phyloP scores from a whole-genome alignment of 495 filamentous ascomycete genomes.

The Glonium stellatum region DNA sequence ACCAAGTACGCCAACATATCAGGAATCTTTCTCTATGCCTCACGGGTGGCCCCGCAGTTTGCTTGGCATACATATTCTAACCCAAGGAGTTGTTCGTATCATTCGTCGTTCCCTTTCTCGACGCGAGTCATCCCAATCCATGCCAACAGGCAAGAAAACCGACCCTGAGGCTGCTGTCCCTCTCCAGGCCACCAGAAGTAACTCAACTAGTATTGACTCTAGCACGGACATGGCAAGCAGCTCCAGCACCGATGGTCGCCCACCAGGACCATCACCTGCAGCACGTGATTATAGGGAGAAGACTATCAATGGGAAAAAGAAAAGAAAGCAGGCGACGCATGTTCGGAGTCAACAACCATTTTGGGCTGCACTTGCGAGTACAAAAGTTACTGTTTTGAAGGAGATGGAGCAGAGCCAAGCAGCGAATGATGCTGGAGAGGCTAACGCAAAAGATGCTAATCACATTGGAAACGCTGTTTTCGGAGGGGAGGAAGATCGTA shows the following conservation, averaged over 20 bases:
- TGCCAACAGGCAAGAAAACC: constrained; percentile 29
- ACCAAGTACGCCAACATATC: constrained; percentile 20
- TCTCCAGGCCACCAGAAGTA: constrained; percentile 14
- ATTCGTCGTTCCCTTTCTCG: constrained; percentile 31
- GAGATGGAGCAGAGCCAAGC: constrained; percentile 84
- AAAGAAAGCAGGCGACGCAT: constrained; percentile 79
- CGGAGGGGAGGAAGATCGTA: constrained; percentile 59
- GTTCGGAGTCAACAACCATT: constrained; percentile 85
- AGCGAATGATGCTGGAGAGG: constrained; percentile 62
- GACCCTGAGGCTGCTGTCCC: constrained; percentile 35
- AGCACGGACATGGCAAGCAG: constrained; percentile 44
- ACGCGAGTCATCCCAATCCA: constrained; percentile 15
- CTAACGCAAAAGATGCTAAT: constrained; percentile 68
- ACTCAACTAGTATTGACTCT: constrained; percentile 25
- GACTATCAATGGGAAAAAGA: constrained; percentile 64
- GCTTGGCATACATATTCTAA: constrained; percentile 31
- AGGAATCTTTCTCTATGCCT: constrained; percentile 19
- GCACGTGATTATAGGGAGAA: constrained; percentile 51
- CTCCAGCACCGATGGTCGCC: constrained; percentile 46
- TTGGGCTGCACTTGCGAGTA: constrained; percentile 90
- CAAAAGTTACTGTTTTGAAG: constrained; percentile 87
- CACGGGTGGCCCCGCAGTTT: constrained; percentile 25
- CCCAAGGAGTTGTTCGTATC: constrained; percentile 31
- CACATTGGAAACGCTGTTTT: constrained; percentile 76
- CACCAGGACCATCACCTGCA: constrained; percentile 42